Evolutionary conservation across 2,329 filamentous ascomycete genomes (phyloP).

Genomic region (Huntiella moniliformis): DNA sequence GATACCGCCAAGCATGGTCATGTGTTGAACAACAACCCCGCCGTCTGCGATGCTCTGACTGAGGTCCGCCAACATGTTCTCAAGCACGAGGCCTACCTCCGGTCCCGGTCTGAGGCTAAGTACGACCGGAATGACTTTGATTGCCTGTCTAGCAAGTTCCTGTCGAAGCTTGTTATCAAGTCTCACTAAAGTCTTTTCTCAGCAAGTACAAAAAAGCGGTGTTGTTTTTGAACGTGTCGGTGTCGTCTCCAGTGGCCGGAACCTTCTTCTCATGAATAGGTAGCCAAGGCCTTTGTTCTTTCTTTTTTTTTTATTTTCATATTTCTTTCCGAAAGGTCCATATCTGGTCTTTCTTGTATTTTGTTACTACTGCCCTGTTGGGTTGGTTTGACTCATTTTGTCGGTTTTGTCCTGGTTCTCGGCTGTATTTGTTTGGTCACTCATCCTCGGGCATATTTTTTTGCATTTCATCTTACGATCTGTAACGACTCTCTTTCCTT

Average conservation of each 20-base stretch:
- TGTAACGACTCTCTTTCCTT: slow-evolving; percentile 17
- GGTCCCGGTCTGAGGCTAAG: slow-evolving; percentile 57
- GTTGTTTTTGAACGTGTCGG: slow-evolving; percentile 13
- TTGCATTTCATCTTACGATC: slow-evolving; percentile 18
- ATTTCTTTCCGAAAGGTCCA: neutral
- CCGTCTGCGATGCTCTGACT: slow-evolving; percentile 89
- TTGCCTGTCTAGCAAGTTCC: slow-evolving; percentile 89
- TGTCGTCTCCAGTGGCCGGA: slow-evolving; percentile 13
- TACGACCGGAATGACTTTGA: slow-evolving; percentile 91
- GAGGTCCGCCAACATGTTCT: slow-evolving; percentile 84
- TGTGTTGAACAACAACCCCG: slow-evolving; percentile 72
- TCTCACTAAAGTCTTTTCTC: slow-evolving; percentile 46
- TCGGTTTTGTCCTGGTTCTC: slow-evolving; percentile 9
- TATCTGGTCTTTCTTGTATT: slow-evolving; percentile 1
- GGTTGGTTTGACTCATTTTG: slow-evolving; percentile 1
- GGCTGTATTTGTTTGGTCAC: slow-evolving; percentile 10
- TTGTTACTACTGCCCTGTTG: slow-evolving; percentile 7
- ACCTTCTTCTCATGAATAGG: neutral
- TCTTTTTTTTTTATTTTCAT: neutral
- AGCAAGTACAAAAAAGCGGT: slow-evolving; percentile 8
- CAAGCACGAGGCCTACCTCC: slow-evolving; percentile 81
- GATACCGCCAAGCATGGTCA: slow-evolving; percentile 82
- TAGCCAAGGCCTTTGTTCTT: neutral
- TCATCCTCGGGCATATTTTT: slow-evolving; percentile 9
- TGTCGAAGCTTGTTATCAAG: slow-evolving; percentile 89